Conservation (phyloP, 108 stramenopile genomes). For the Skeletonema potamos region DNA sequence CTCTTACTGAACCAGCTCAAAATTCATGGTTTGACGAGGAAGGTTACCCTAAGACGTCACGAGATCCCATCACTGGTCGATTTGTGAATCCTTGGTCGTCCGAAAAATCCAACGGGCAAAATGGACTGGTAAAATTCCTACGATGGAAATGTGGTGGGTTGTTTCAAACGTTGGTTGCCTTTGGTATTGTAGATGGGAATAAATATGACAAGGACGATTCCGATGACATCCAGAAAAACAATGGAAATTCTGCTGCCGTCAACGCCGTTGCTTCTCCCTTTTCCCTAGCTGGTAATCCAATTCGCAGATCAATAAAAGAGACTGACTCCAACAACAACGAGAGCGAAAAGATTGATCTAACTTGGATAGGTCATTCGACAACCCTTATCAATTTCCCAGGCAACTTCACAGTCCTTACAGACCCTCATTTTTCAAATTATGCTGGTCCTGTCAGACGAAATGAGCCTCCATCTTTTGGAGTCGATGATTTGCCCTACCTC, state of each 20-base stretch:
- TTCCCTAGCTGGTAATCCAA: background rate
- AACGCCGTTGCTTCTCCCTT: background rate
- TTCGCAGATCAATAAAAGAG: background rate
- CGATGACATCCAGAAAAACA: background rate
- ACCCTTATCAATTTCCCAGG: constrained; percentile 60
- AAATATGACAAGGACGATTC: background rate
- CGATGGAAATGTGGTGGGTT: constrained; percentile 51
- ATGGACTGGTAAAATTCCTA: constrained; percentile 53
- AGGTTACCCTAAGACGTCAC: constrained; percentile 73
- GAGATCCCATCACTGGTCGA: constrained; percentile 64
- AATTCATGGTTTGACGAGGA: constrained; percentile 69
- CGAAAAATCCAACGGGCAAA: constrained; percentile 70
- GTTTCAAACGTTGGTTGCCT: constrained; percentile 7
- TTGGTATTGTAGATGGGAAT: constrained; percentile 9
- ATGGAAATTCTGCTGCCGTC: background rate
- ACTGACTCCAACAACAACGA: background rate
- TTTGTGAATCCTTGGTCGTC: constrained; percentile 87
- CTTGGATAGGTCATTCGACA: constrained; percentile 87
- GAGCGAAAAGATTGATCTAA: constrained; percentile 45
- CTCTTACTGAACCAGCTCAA: constrained; percentile 61
- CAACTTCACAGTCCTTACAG: constrained; percentile 69
- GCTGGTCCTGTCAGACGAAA: constrained; percentile 62
- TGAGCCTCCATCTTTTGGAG: constrained; percentile 55
- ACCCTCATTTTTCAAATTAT: constrained; percentile 73
- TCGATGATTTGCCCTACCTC: constrained; percentile 48